Conservation (phyloP, 2,329 filamentous ascomycete genomes). For the Magnaporthales sp. region DNA sequence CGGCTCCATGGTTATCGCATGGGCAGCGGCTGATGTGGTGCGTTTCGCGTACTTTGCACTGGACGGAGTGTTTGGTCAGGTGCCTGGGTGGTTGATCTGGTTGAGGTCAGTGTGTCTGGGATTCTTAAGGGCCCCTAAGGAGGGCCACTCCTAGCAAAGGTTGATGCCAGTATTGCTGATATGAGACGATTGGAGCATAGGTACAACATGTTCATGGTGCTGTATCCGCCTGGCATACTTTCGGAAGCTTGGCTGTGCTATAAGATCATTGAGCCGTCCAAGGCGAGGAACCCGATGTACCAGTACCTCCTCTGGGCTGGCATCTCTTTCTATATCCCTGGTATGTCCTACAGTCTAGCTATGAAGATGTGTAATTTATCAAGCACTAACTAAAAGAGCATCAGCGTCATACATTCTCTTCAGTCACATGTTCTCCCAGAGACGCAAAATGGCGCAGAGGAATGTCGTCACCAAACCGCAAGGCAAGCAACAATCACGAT, state of each 20-base stretch:
- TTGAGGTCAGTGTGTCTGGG: conserved; percentile 26
- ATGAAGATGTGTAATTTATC: background rate
- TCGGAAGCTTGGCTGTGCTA: conserved; percentile 56
- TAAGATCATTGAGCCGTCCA: conserved; percentile 5
- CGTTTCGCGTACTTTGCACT: conserved; percentile 60
- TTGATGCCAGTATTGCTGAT: background rate
- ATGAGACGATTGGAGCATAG: conserved; percentile 5
- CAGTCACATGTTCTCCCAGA: conserved; percentile 7
- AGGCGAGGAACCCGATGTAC: conserved; percentile 1
- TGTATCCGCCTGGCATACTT: conserved; percentile 58
- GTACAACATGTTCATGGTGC: conserved; percentile 58
- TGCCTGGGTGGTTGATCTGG: conserved; percentile 50
- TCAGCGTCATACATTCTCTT: conserved; percentile 8
- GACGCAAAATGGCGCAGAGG: conserved; percentile 2
- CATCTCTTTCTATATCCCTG: conserved; percentile 4
- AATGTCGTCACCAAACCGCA: background rate
- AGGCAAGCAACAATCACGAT: background rate
- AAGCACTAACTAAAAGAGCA: background rate
- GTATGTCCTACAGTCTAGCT: background rate
- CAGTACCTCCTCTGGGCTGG: conserved; percentile 4
- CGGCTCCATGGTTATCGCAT: conserved; percentile 50
- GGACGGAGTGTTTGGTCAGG: conserved; percentile 31
- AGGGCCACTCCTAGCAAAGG: background rate
- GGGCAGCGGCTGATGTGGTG: conserved; percentile 60
- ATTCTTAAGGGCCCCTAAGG: background rate